Base-by-base conservation (phyloP, 306 rosid species). In the Amphicarpaea edgeworthii region DNA sequence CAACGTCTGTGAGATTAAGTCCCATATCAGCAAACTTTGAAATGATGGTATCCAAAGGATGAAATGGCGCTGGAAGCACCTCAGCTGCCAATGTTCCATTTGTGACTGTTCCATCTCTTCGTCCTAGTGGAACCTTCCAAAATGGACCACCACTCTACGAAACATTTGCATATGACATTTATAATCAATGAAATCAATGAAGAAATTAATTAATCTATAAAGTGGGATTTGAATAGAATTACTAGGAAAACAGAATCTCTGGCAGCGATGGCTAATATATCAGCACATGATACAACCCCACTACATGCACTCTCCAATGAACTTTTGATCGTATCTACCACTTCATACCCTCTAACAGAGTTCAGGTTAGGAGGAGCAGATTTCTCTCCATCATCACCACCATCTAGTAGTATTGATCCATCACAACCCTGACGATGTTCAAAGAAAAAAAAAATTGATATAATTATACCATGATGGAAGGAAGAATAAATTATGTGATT, bases 221-320 rank as follows among this genome's bases (percentile, higher is more conserved):
- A 23, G 28, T n/a, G 77, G 37, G 40, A 3, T 47, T 21, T 47
- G 50, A 21, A 24, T 32, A 41, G 11, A 59, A 19, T 85, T 90
- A 94, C 96, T 32, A 94, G 83, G 41, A 87, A 37, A 37, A 94
- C 93, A 64, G 98, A 88, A 75, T 94, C 97, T 85, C 92, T 81
- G 4, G 97, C 97, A 32, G 93, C 96, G 16, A 94, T 70, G 69
- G 98, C 55, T 34, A 94, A 58, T 66, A 94, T 87, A 71, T 94
- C 97, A 71, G 98, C 93, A 68, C 98, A 94, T 0, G 98, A 94
- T 9, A 92, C 97, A 62, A 89, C 87, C 17, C 97, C 96, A 20
- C 68, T 82, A 3, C 98, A 94, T 3, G 86, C 86, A 81, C 80
- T 88, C 77, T 94, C 98, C 89, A 94, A 87, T 0, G 96, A 81